Evolutionary conservation across 768 basidiomycete species (phyloP).

Genomic region (Termitomyces sp.): DNA sequence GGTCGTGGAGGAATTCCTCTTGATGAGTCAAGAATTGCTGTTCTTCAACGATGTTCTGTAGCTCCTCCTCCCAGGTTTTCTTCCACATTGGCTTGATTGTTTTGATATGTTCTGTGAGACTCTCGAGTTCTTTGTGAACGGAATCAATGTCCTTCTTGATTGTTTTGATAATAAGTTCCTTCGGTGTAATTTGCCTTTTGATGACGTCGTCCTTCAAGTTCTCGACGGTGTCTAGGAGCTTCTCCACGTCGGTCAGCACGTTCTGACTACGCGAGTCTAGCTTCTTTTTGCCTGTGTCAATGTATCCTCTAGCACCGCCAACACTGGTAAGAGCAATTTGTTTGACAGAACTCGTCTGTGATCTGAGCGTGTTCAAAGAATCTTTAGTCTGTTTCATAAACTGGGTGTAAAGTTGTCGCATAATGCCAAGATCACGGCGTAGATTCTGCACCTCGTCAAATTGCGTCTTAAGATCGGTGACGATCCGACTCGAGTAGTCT

Average conservation of each 20-base stretch:
- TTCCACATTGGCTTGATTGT: conserved; percentile 96
- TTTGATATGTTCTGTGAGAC: conserved; percentile 77
- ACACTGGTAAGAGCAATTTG: conserved; percentile 79
- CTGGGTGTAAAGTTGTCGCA: conserved; percentile 92
- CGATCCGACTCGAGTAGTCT: conserved; percentile 68
- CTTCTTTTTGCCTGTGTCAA: conserved; percentile 87
- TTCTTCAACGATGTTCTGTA: conserved; percentile 95
- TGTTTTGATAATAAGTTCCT: conserved; percentile 59
- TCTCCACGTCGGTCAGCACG: conserved; percentile 87
- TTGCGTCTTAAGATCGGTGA: conserved; percentile 81
- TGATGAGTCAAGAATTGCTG: conserved; percentile 92
- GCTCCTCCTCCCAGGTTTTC: conserved; percentile 96
- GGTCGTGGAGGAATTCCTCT: conserved; percentile 83
- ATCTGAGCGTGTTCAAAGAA: conserved; percentile 68
- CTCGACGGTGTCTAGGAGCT: conserved; percentile 88
- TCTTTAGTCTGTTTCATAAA: conserved; percentile 92
- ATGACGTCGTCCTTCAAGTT: conserved; percentile 86
- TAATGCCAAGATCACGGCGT: conserved; percentile 86
- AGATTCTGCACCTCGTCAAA: conserved; percentile 94
- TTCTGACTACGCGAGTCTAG: conserved; percentile 88
- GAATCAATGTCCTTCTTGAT: conserved; percentile 69
- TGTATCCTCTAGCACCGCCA: conserved; percentile 81
- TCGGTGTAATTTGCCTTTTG: conserved; percentile 83
- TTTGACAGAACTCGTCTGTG: conserved; percentile 83
- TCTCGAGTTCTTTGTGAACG: conserved; percentile 64